Evolutionary conservation across 768 basidiomycete genomes (phyloP).

Genomic region (Tricholoma flavovirens): DNA sequence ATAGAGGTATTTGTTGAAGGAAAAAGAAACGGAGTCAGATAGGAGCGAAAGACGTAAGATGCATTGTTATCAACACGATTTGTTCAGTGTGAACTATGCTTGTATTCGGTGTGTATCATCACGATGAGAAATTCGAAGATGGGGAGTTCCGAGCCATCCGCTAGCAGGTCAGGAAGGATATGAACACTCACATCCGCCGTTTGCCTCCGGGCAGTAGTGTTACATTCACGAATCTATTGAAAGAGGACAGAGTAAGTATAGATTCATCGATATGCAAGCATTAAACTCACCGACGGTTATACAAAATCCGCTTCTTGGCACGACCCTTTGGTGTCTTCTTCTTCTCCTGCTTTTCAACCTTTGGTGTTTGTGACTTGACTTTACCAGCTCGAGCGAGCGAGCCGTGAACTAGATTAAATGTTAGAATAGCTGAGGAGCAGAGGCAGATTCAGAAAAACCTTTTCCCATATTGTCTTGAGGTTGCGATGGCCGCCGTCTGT

Average conservation of each 20-base stretch:
- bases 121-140: slow-evolving; percentile 5
- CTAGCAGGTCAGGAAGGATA: not conserved
- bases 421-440: not conserved
- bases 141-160: not conserved
- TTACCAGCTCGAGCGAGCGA: slow-evolving; percentile 99
- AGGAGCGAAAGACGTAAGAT: slow-evolving; percentile 99
- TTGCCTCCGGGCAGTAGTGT: slow-evolving; percentile 88
- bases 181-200: slow-evolving; percentile 83
- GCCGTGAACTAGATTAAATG: slow-evolving; percentile 71
- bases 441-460: slow-evolving; percentile 36
- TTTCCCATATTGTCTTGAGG: slow-evolving; percentile 73
- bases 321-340: slow-evolving; percentile 97
- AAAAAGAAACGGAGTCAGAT: slow-evolving; percentile 60
- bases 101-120: slow-evolving; percentile 57
- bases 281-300: slow-evolving; percentile 79
- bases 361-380: slow-evolving; percentile 97
- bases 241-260: slow-evolving; percentile 1
- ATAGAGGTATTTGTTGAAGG: slow-evolving; percentile 9
- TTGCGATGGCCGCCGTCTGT: slow-evolving; percentile 31
- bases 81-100: slow-evolving; percentile 98
- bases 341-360: slow-evolving; percentile 99
- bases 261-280: not conserved
- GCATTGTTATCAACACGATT: slow-evolving; percentile 73
- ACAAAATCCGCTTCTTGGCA: slow-evolving; percentile 87
- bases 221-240: slow-evolving; percentile 82